Base-by-base conservation (phyloP, 768 basidiomycete genomes). In the Lactifluus subvellereus region DNA sequence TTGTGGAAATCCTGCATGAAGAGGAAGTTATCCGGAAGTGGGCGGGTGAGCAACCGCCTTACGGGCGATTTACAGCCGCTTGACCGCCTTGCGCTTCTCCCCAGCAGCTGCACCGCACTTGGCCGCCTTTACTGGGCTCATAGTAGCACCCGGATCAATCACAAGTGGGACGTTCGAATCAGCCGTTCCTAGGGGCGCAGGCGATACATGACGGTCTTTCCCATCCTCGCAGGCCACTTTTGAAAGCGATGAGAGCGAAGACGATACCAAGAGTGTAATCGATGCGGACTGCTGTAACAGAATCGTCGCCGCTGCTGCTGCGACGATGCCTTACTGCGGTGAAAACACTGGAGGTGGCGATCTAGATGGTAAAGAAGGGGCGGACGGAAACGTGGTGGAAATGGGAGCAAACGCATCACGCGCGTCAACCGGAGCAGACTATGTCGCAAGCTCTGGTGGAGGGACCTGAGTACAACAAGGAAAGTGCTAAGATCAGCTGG, bases 11-110 rank as follows among this genome's bases (percentile, higher is more conserved):
- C 13, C n/a, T n/a, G n/a, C n/a, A n/a, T n/a, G n/a, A n/a, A n/a
- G n/a, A n/a, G n/a, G n/a, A n/a, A n/a, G n/a, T n/a, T n/a, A n/a
- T n/a, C n/a, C n/a, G n/a, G n/a, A n/a, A n/a, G n/a, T n/a, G n/a
- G n/a, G n/a, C n/a, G n/a, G n/a, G n/a, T n/a, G n/a, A n/a, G n/a
- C n/a, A n/a, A n/a, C n/a, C n/a, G n/a, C n/a, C n/a, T n/a, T n/a
- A n/a, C n/a, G 2, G 10, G 37, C 33, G 13, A 40, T 11, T 55
- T 43, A 93, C 73, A 93, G 74, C 66, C 91, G 79, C 75, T 89
- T 93, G 68, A 93, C 74, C 4, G 91, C 91, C 79, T 93, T 93
- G 73, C 91, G 79, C 77, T 93, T 93, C 75, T 91, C 90, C 2
- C 84, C 84, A 2, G 78, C 80, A 5, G 75, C 71, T 0, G 73